Percentiles rank a stretch among this genome's conserved stretches.
Conservation (phyloP, 2,329 filamentous ascomycete genomes). For the Amylocarpus encephaloides region DNA sequence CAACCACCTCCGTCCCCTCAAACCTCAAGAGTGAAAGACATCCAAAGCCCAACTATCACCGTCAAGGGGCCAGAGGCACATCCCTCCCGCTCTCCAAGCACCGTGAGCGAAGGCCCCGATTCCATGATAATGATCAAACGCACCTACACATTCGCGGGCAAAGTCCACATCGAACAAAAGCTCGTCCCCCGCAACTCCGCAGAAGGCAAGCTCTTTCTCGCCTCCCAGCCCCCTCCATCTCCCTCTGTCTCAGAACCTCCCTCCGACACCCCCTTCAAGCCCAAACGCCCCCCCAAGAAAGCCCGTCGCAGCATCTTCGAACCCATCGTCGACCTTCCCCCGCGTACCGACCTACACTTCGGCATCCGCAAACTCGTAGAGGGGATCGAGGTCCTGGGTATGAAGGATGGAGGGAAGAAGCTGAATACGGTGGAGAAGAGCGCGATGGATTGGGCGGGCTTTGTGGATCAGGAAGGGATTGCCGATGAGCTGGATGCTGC, state of each 20-base stretch:
- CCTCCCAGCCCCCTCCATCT: slow-evolving; percentile 35
- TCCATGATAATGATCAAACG: slow-evolving; percentile 57
- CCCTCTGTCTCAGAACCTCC: slow-evolving; percentile 19
- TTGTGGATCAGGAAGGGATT: slow-evolving; percentile 65
- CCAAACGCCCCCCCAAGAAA: slow-evolving; percentile 31
- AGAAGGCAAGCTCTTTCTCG: slow-evolving; percentile 58
- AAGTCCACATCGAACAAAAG: slow-evolving; percentile 66
- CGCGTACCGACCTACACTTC: slow-evolving; percentile 52
- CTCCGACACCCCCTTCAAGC: slow-evolving; percentile 36
- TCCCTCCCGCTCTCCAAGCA: slow-evolving; percentile 18
- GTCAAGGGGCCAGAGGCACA: slow-evolving; percentile 5
- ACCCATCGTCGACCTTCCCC: slow-evolving; percentile 41
- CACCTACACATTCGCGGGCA: slow-evolving; percentile 69
- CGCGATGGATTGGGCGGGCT: slow-evolving; percentile 67
- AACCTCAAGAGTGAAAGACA: neutral
- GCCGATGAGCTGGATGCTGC: slow-evolving; percentile 61
- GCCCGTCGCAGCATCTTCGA: slow-evolving; percentile 54
- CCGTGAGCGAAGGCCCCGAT: slow-evolving; percentile 28
- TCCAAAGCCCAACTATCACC: neutral
- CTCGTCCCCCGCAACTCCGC: slow-evolving; percentile 58
- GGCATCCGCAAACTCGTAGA: slow-evolving; percentile 36
- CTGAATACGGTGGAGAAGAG: slow-evolving; percentile 68
- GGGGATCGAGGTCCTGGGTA: slow-evolving; percentile 31
- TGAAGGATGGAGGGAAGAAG: slow-evolving; percentile 53
- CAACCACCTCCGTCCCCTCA: slow-evolving; percentile 2